Conservation (phyloP, 768 basidiomycete genomes). For the Lentinula detonsa region DNA sequence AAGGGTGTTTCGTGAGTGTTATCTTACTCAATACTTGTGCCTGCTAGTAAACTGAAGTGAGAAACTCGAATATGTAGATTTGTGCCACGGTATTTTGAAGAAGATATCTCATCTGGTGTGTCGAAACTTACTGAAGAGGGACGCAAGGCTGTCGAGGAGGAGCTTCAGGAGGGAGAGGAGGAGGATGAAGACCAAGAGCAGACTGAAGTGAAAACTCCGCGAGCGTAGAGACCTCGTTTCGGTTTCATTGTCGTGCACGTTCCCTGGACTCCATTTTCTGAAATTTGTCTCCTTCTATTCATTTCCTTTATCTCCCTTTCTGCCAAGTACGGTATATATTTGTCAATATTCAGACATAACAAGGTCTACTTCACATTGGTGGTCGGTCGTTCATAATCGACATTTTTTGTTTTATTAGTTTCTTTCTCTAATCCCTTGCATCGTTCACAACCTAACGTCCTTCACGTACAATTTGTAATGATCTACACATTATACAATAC, state of each 20-base stretch:
- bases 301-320: neutral
- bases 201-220: slow-evolving; percentile 1
- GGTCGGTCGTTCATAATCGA: neutral
- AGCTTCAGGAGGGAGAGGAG: slow-evolving; percentile 36
- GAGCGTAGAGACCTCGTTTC: neutral
- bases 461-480: neutral
- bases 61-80: slow-evolving; percentile 44
- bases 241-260: neutral
- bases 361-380: too few relatives aligned
- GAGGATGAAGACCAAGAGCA: neutral
- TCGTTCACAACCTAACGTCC: neutral
- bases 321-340: neutral
- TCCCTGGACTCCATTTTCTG: neutral
- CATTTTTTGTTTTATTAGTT: neutral
- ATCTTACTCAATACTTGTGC: neutral
- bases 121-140: slow-evolving; percentile 69
- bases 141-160: slow-evolving; percentile 65
- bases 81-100: slow-evolving; percentile 70
- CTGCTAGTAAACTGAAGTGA: neutral
- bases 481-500: neutral
- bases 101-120: slow-evolving; percentile 58
- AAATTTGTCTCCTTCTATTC: neutral
- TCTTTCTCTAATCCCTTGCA: neutral
- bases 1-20: slow-evolving; percentile 69
- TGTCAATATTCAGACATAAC: neutral